Conservation (phyloP, 2,329 filamentous ascomycete species). For the Fusarium begoniae region DNA sequence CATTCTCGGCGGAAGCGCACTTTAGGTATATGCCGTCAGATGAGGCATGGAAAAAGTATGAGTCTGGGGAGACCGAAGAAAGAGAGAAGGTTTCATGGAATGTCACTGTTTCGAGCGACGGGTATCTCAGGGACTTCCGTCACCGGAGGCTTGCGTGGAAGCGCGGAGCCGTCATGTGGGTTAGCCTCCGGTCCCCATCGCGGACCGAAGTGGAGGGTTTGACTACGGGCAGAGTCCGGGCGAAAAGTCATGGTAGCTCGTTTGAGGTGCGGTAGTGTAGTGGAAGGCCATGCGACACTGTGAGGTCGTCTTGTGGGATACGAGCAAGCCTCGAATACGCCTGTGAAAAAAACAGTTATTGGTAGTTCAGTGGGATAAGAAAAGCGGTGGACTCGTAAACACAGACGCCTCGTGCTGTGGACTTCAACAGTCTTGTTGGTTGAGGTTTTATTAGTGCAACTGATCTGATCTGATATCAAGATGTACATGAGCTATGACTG, state of each 20-base stretch:
- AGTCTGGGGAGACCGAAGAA: slow-evolving; percentile 7
- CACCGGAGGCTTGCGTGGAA: not conserved
- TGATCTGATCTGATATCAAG: not conserved
- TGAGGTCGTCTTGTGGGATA: not conserved
- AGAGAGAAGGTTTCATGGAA: slow-evolving; percentile 14
- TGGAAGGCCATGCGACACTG: not conserved
- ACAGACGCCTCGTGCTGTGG: slow-evolving; percentile 25
- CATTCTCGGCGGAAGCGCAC: slow-evolving; percentile 4
- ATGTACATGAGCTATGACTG: not conserved
- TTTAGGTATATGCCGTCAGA: not conserved
- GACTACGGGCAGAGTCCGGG: not conserved
- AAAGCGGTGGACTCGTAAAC: slow-evolving; percentile 13
- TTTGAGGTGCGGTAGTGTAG: not conserved
- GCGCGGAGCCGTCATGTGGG: not conserved
- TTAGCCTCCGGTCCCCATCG: not conserved
- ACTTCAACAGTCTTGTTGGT: slow-evolving; percentile 14
- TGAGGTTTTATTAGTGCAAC: slow-evolving; percentile 1
- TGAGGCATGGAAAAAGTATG: slow-evolving; percentile 2
- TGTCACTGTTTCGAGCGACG: not conserved
- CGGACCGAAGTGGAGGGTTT: not conserved
- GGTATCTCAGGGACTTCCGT: slow-evolving; percentile 3
- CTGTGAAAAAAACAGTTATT: not conserved
- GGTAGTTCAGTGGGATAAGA: not conserved
- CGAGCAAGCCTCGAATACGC: not conserved
- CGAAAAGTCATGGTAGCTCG: not conserved